Evolutionary conservation across 2,329 filamentous ascomycete species (phyloP).

Genomic region (Phyllosticta paracitricarpa): DNA sequence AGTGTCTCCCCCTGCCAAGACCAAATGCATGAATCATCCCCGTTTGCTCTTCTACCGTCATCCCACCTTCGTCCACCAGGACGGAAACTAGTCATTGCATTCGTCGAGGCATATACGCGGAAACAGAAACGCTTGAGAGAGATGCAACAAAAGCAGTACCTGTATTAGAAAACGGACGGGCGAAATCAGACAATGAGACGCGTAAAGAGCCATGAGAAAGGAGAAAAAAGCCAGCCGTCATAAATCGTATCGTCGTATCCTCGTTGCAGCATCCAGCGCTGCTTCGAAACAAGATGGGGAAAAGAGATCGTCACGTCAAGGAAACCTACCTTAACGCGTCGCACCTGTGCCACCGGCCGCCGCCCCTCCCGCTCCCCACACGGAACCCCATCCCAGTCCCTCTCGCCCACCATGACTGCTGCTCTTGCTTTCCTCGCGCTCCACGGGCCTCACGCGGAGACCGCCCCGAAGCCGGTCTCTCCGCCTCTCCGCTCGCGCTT

Average conservation of each 20-base stretch:
- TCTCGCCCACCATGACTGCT: background rate
- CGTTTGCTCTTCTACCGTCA: background rate
- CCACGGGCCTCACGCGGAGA: conserved; percentile 32
- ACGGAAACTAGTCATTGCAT: background rate
- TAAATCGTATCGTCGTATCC: background rate
- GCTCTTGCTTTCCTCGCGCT: background rate
- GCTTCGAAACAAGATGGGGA: background rate
- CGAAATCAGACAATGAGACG: background rate
- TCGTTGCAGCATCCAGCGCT: background rate
- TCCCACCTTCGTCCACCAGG: background rate
- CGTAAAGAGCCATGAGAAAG: background rate
- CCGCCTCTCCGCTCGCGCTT: conserved; percentile 40
- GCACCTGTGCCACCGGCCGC: background rate
- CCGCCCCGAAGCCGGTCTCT: conserved; percentile 44
- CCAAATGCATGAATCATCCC: background rate
- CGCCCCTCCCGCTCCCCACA: background rate
- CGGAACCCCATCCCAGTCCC: background rate
- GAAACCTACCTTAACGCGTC: background rate
- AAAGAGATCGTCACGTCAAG: background rate
- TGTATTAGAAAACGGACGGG: background rate
- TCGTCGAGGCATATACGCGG: background rate
- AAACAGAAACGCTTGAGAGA: background rate
- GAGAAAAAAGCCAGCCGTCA: background rate
- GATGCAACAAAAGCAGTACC: background rate
- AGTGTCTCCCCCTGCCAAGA: background rate